phyloP scores from a whole-genome alignment of 345 rosid genomes.

The Linum lewisii region DNA sequence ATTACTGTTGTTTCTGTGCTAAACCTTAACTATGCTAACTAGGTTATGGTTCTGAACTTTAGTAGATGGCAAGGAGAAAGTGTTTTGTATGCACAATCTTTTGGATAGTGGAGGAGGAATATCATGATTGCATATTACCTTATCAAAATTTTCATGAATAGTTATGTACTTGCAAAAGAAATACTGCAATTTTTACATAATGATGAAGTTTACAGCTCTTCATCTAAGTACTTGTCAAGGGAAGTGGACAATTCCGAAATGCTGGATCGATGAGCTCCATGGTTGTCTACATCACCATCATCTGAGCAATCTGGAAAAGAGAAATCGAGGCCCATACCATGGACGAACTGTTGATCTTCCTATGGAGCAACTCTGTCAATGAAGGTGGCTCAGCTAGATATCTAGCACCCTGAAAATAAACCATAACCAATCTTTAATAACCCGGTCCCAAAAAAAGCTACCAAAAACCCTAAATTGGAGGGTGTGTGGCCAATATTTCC shows the following conservation, averaged over 20 bases:
- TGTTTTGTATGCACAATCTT: no score
- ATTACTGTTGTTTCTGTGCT: no score
- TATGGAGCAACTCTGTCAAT: constrained; percentile 54
- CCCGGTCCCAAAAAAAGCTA: not conserved
- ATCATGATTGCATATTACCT: not conserved
- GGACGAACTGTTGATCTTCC: constrained; percentile 32
- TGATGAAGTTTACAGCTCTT: not conserved
- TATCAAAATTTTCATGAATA: not conserved
- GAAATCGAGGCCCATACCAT: constrained; percentile 69
- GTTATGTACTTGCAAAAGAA: not conserved
- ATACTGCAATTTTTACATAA: not conserved
- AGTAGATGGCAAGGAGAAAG: no score
- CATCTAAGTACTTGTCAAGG: not conserved
- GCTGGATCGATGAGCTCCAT: not conserved
- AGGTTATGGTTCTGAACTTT: no score
- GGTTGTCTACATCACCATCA: not conserved
- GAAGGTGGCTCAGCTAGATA: constrained; percentile 74
- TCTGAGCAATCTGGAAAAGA: constrained; percentile 42
- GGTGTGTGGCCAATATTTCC: constrained; percentile 65
- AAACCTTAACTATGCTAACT: no score
- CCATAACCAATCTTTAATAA: constrained; percentile 2
- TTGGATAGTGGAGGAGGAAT: no score
- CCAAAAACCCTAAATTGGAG: not conserved
- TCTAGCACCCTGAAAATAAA: constrained; percentile 57
- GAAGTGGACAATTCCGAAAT: not conserved